Conservation (phyloP, 371 early-diverging fungal species). For the Mortierella sp. region DNA sequence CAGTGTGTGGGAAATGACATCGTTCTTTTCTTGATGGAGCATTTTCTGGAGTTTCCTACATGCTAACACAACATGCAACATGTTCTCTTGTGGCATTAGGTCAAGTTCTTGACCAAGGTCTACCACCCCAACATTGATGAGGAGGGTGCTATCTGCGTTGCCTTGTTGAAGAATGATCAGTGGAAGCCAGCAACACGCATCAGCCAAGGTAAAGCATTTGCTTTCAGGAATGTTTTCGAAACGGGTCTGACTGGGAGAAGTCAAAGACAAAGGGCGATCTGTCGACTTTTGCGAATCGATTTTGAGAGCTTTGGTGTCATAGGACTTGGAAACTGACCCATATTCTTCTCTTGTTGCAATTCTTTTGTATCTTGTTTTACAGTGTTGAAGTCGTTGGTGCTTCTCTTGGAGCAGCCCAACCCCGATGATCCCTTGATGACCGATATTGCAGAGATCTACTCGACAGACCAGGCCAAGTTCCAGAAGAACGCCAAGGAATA, state of each 20-base stretch:
- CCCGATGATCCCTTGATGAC: constrained; percentile 93
- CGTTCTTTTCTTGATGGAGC: not conserved
- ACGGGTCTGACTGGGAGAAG: not conserved
- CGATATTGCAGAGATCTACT: constrained; percentile 87
- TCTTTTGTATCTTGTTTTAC: not conserved
- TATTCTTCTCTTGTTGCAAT: not conserved
- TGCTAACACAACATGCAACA: not conserved
- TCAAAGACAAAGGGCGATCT: not conserved
- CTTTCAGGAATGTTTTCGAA: not conserved
- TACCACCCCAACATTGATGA: constrained; percentile 97
- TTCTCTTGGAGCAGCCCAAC: constrained; percentile 87
- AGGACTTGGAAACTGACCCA: not conserved
- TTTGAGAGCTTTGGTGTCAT: not conserved
- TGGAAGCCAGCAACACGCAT: constrained; percentile 95
- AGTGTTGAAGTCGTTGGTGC: constrained; percentile 81
- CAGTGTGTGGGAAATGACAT: not conserved
- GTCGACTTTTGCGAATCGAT: not conserved
- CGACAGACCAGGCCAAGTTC: constrained; percentile 81
- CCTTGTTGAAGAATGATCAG: constrained; percentile 87
- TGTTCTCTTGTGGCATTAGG: constrained; percentile 47
- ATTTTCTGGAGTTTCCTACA: too few relatives aligned
- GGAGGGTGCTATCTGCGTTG: constrained; percentile 85
- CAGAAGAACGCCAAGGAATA: constrained; percentile 86
- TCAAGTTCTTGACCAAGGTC: constrained; percentile 89
- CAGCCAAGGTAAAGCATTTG: constrained; percentile 25